A percentile compares a stretch with the other conserved stretches of the same genome.
Conservation (phyloP, 2,329 filamentous ascomycete species). For the Colletotrichum abscissum region DNA sequence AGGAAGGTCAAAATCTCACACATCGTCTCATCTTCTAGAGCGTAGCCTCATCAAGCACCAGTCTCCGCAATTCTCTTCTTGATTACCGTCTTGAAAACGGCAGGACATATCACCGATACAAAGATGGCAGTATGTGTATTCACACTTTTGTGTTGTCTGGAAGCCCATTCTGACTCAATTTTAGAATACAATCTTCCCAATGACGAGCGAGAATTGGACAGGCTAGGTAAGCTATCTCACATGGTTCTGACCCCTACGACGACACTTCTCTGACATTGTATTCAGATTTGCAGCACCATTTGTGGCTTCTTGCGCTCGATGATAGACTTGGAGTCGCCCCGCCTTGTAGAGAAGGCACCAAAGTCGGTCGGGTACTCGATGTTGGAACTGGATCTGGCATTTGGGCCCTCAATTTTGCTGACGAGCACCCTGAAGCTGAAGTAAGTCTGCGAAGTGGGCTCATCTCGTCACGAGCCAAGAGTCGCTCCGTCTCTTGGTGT, state of each 20-base stretch:
- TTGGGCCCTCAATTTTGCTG: conserved; percentile 52
- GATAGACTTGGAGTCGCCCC: conserved; percentile 9
- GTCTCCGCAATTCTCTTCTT: conserved; percentile 45
- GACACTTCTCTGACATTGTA: not conserved
- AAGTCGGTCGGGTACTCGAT: conserved; percentile 37
- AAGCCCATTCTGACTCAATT: not conserved
- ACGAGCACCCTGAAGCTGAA: conserved; percentile 45
- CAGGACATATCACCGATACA: conserved; percentile 37
- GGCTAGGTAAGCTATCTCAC: not conserved
- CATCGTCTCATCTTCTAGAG: not conserved
- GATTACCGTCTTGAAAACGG: conserved; percentile 16
- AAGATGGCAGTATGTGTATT: conserved; percentile 15
- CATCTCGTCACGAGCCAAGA: not conserved
- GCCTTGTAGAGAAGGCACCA: conserved; percentile 29
- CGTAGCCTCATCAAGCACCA: conserved; percentile 39
- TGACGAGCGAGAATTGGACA: conserved; percentile 14
- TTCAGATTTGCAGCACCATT: conserved; percentile 62
- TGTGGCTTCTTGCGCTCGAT: conserved; percentile 58
- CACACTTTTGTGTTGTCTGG: no score
- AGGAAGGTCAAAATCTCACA: no score
- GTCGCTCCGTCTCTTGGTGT: no score
- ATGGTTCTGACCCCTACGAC: not conserved
- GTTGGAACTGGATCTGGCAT: conserved; percentile 42
- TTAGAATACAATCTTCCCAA: conserved; percentile 20
- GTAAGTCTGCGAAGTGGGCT: conserved; percentile 14